Evolutionary conservation across 306 rosid genomes (phyloP), one percentile per base, ranked within the genome.

Genomic region (Casuarina glauca): DNA sequence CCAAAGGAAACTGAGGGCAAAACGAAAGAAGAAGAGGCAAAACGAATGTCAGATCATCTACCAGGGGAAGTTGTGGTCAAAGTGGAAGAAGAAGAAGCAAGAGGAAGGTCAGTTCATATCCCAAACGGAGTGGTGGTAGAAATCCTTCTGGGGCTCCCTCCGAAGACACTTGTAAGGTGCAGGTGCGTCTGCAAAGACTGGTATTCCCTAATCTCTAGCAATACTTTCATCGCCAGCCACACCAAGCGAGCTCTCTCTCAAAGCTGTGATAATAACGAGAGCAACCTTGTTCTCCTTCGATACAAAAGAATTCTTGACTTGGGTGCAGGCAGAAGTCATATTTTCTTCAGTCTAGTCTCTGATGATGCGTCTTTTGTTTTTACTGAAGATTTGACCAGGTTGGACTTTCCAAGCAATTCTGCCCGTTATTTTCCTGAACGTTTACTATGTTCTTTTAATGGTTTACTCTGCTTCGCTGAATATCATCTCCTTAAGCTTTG

Each of bases 91-190:
- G 58, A 53, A 53, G 17, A 26, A 26, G 0, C 58, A n/a, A 53
- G 4, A 8, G 53, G 13, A 3, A 52, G 13, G 58, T 26, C 60
- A 42, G 75, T 54, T 45, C 3, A 55, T 67, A 73, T 77, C n/a
- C 81, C 75, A 20, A 3, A 70, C 42, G 75, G 55, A 69, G 12
- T 69, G 9, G 55, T 77, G 3, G 4, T 20, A 39, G 17, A 69
- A 54, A 69, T 77, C 70, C 81, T 77, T 45, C 11, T 58, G 1
- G 13, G 64, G 70, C 61, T 77, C 3, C 81, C 81, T n/a, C 19
- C 45, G 69, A 77, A 77, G 15, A 32, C 70, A 45, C 19, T 69
- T 12, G 43, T 69, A 44, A 32, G 45, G 54, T 69, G n/a, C 15
- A 69, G 74, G 55, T 41, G 45, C 35, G 58, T 77, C 26, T 69